Evolutionary conservation across 257 asterid genomes (phyloP), one percentile per base, ranked within the genome.

Genomic region (Petunia secreta): DNA sequence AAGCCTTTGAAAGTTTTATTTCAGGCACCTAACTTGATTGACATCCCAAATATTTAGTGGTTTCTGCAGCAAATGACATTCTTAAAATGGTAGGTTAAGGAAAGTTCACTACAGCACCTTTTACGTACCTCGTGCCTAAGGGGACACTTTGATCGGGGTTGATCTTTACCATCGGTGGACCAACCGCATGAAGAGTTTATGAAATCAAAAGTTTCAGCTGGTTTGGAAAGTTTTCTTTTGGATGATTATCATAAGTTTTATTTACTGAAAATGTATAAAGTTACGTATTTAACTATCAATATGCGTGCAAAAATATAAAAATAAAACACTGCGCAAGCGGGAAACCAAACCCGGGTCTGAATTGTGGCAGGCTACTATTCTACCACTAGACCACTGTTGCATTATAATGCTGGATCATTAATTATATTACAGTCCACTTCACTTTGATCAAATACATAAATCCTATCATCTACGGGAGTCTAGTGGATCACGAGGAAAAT

Each of bases 331-430:
- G 94, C 95, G 89, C 89, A 90, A 91, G 94, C 92, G 88, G 91
- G 92, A 91, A 92, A 88, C 84, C 88, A 93, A 92, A 91, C 97
- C 93, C 91, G 90, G 93, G 93, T 91, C 92, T 88, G 93, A 88
- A 92, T 93, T 89, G 92, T 87, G 91, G 94, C 93, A 91, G 96
- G 90, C 92, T 91, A 92, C 90, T 89, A 91, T 88, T 91, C 92
- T 91, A 92, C 96, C 92, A 92, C 91, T 90, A 89, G 93, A 91
- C 94, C 96, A 86, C 92, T 92, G 90, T 91, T 91, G 95, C 95
- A 63, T 36, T 46, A 25, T 25, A 25, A 25, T 25, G 25, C 25
- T 25, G 25, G 25, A 25, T 25, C 25, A 25, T 25, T 25, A 25
- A 25, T 25, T 25, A 25, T 25, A 25, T 25, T 25, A 25, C 25